A percentile compares a stretch with the other conserved stretches of the same genome.
Conservation (phyloP, 192 early-diverging fungal genomes). For the Piromyces finnis region DNA sequence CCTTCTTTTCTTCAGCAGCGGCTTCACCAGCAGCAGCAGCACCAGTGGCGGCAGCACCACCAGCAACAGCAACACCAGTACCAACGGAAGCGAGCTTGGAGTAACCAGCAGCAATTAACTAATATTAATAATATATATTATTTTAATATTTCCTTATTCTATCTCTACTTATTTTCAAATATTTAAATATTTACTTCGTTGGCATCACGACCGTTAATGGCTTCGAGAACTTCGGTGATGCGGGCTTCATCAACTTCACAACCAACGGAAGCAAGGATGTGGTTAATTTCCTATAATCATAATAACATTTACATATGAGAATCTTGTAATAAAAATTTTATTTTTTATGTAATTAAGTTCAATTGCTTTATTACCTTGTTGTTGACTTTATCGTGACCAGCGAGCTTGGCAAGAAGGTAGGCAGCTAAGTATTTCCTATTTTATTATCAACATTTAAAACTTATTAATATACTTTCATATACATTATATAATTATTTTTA, state of each 20-base stretch:
- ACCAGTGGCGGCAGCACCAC: slow-evolving; percentile 39
- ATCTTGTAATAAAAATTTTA: too few species aligned
- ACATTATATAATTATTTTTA: too few species aligned
- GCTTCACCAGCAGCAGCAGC: slow-evolving; percentile 45
- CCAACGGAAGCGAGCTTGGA: slow-evolving; percentile 88
- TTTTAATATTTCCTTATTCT: too few species aligned
- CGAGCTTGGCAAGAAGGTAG: slow-evolving; percentile 84
- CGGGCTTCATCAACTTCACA: slow-evolving; percentile 74
- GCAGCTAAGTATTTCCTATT: slow-evolving; percentile 87
- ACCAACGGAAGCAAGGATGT: slow-evolving; percentile 74
- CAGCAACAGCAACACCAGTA: slow-evolving; percentile 65
- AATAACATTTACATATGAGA: too few species aligned
- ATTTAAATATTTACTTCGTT: slow-evolving; percentile 40
- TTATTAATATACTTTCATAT: too few species aligned
- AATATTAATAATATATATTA: too few species aligned
- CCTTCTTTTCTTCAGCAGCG: slow-evolving; percentile 34
- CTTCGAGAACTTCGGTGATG: slow-evolving; percentile 54
- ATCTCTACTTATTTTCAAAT: too few species aligned
- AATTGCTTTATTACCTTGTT: background rate
- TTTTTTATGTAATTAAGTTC: too few species aligned
- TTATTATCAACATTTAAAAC: too few species aligned
- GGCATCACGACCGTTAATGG: slow-evolving; percentile 78
- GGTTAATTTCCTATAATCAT: background rate
- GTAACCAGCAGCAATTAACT: slow-evolving; percentile 81
- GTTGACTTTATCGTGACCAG: slow-evolving; percentile 17